A percentile compares a stretch with the other conserved stretches of the same genome.
Evolutionary conservation across 2,329 filamentous ascomycete genomes (phyloP).

Genomic region (Elsinoe australis): DNA sequence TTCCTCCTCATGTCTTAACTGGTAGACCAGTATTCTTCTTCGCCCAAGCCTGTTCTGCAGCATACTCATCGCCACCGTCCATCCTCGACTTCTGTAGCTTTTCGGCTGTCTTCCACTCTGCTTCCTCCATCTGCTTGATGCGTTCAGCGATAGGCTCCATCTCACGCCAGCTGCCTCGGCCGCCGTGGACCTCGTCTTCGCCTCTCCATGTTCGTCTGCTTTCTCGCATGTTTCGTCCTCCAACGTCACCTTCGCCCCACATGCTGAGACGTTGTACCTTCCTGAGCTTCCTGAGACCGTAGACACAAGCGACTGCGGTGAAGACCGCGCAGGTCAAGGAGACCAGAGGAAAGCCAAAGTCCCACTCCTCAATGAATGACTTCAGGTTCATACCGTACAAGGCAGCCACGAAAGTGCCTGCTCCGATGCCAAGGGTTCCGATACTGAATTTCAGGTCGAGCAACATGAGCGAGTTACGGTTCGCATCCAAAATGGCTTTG

Average conservation of each 20-base stretch:
- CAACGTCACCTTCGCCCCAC: constrained; percentile 53
- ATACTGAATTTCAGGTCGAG: constrained; percentile 95
- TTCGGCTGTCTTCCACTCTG: constrained; percentile 26
- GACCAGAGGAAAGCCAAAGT: constrained; percentile 74
- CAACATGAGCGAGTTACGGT: constrained; percentile 96
- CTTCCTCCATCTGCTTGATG: constrained; percentile 17
- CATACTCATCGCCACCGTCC: constrained; percentile 15
- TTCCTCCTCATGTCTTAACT: not conserved
- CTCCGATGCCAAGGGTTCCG: constrained; percentile 85
- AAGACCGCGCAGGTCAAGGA: constrained; percentile 62
- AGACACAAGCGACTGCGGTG: constrained; percentile 70
- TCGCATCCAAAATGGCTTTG: constrained; percentile 93
- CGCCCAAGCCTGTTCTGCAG: constrained; percentile 1
- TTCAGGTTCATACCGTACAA: constrained; percentile 99
- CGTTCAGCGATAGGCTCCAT: constrained; percentile 21
- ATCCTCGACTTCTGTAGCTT: constrained; percentile 20
- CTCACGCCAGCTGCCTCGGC: constrained; percentile 28
- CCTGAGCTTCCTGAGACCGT: constrained; percentile 74
- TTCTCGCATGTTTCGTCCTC: constrained; percentile 25
- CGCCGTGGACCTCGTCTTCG: constrained; percentile 19
- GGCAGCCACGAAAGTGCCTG: constrained; percentile 91
- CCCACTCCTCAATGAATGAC: constrained; percentile 94
- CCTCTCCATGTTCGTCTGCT: constrained; percentile 17
- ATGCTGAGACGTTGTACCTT: constrained; percentile 84
- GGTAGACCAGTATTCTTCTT: not conserved